Evolutionary conservation across 2,329 filamentous ascomycete species (phyloP), one percentile per base, ranked within the genome.

Genomic region (Cryphonectria parasitica): DNA sequence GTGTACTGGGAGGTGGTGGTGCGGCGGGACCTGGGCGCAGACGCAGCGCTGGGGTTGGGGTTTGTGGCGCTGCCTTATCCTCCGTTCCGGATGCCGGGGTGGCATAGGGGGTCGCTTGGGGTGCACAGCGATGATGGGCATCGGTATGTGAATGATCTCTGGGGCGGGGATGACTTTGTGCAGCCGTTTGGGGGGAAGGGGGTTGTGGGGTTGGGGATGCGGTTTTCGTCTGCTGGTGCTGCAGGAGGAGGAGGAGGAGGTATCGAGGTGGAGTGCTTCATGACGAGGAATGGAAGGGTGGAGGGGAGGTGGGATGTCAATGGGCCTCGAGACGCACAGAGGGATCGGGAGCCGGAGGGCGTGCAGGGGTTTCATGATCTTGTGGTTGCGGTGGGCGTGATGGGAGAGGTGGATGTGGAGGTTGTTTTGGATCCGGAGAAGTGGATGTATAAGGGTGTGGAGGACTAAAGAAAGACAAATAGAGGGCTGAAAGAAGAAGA

Each of bases 51-150:
- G 0, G 91, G 89, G 0, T 77, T 95, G 13, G 93, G 93, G 13
- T 94, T 90, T 78, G 82, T 87, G 0, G 92, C 92, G 1, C 87
- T 91, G 64, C 93, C 93, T 10, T 95, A 94, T 77, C 93, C 93
- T 8, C 84, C 86, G 0, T 95, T 93, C 82, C 87, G 93, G 10
- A 86, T 95, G 71, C 93, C 93, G 0, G 93, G 93, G 1, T 95
- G 92, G 93, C 91, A 96, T 77, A 87, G 92, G 45, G 92, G 88
- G 25, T 91, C 89, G 73, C 77, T 95, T 19, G 93, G 85, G 1
- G 88, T 95, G n/a, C 93, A 95, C 78, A 90, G 91, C 63, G 93
- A 95, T 78, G 93, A 95, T 78, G 93, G 93, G 0, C 86, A 91
- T 75, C 87, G 87, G 78, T 96, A 91, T 78, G 85, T 94, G 75